Base-by-base conservation (phyloP, 768 basidiomycete species). In the Epithele typhae region DNA sequence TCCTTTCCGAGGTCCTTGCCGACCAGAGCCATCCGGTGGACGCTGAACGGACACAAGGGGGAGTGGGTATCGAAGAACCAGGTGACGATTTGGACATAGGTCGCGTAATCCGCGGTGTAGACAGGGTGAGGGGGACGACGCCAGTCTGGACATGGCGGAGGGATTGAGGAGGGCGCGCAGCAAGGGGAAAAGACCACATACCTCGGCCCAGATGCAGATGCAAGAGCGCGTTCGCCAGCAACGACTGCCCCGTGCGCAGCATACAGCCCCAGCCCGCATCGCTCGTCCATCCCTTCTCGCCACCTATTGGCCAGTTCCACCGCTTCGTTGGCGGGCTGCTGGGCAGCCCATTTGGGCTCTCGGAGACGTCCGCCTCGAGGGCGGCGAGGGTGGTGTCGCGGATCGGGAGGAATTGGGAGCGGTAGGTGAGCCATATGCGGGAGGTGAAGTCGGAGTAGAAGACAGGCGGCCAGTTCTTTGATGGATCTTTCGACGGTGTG, bases 61-160 rank as follows among this genome's bases (percentile, higher is more conserved):
- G 83, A 76, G 0, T 94, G 94, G 2, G 86, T 84, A 61, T 99
- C 95, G 37, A 97, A 68, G 70, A 98, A 99, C 92, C 94, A 98
- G 0, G 90, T 87, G 18, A 99, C 48, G 42, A 97, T 87, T 53
- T 87, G 87, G 6, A 95, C 88, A 59, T 99, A 98, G 3, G 79
- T 84, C 1, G 89, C 88, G 60, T 88, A 92, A 51, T 75, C 81
- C 2, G 78, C 71, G 0, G 82, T 79, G 46, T 69, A 68, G 12
- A 82, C 68, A 2, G 78, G 71, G 47, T 78, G 61, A 0, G 81
- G 76, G 0, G 92, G 90, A 18, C 83, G 71, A 43, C 92, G 75
- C 92, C 93, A 95, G 48, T 93, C 93, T 94, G 55, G 11, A 19
- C 8, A 41, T 15, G 5, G n/a, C 23, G 15, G 39, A 27, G 19